These are phyloP conservation scores for Backusella psychrophila DNA, from an alignment of 192 early-diverging fungal species.

Conservation along the genomic window DNA sequence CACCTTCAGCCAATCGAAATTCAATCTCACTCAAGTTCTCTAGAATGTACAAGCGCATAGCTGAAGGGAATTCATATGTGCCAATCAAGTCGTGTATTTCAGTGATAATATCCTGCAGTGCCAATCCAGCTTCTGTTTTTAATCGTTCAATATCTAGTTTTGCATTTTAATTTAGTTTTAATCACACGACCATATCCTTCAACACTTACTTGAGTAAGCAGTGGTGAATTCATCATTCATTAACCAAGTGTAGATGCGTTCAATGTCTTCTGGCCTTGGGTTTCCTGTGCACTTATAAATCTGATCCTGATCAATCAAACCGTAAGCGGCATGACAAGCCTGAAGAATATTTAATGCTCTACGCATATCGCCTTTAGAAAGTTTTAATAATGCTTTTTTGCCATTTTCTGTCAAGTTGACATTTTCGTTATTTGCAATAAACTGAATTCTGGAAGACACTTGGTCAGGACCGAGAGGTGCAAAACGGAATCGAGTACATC, in stretches of 20 bases:
- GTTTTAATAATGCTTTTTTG: conserved; percentile 71
- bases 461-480: conserved; percentile 78
- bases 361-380: conserved; percentile 97
- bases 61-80: conserved; percentile 70
- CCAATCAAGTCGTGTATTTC: conserved; percentile 69
- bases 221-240: conserved; percentile 83
- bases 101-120: conserved; percentile 87
- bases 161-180: background rate
- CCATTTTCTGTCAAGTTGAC: conserved; percentile 83
- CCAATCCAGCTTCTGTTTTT: conserved; percentile 83
- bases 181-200: background rate
- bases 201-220: conserved; percentile 59
- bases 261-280: conserved; percentile 86
- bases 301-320: conserved; percentile 67
- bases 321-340: conserved; percentile 86
- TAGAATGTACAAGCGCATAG: conserved; percentile 67
- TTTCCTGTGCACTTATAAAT: conserved; percentile 93
- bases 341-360: conserved; percentile 94
- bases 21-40: conserved; percentile 89
- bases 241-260: conserved; percentile 73
- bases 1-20: conserved; percentile 82
- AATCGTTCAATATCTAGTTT: conserved; percentile 67
- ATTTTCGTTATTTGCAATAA: conserved; percentile 68
- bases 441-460: conserved; percentile 73
- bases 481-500: conserved; percentile 98